Conservation (phyloP, 2,329 filamentous ascomycete genomes). For the Hymenoscyphus infarciens region DNA sequence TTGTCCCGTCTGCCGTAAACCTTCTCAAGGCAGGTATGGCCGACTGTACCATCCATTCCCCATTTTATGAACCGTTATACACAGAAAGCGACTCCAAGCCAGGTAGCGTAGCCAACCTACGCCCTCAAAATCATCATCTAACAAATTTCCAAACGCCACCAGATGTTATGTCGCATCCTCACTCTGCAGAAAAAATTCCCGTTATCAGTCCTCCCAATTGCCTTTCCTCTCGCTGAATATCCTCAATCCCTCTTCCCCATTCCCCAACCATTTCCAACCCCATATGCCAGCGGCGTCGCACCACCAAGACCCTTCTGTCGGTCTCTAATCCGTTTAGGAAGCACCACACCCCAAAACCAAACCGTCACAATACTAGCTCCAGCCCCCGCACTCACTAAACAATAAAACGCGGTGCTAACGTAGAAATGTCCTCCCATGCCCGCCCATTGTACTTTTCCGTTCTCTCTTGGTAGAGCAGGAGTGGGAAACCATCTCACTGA, state of each 20-base stretch:
- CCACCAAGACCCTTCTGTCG: slow-evolving; percentile 28
- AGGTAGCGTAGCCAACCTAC: not conserved
- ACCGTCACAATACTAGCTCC: slow-evolving; percentile 49
- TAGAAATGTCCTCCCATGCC: slow-evolving; percentile 63
- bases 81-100: not conserved
- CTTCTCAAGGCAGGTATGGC: not conserved
- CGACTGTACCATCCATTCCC: not conserved
- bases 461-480: slow-evolving; percentile 64
- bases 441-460: slow-evolving; percentile 61
- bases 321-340: slow-evolving; percentile 43
- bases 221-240: not conserved
- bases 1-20: not conserved
- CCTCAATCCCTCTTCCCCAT: slow-evolving; percentile 22
- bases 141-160: slow-evolving; percentile 1
- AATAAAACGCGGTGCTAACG: slow-evolving; percentile 61
- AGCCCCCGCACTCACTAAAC: slow-evolving; percentile 55
- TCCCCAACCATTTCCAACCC: slow-evolving; percentile 28
- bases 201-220: not conserved
- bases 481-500: slow-evolving; percentile 84
- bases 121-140: not conserved
- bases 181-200: not conserved
- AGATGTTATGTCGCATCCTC: not conserved
- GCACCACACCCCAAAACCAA: slow-evolving; percentile 58
- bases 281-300: slow-evolving; percentile 31
- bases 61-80: not conserved